Evolutionary conservation across 495 filamentous ascomycete genomes (phyloP), one percentile per base, ranked within the genome.

Genomic region (Podospora pseudocomata): DNA sequence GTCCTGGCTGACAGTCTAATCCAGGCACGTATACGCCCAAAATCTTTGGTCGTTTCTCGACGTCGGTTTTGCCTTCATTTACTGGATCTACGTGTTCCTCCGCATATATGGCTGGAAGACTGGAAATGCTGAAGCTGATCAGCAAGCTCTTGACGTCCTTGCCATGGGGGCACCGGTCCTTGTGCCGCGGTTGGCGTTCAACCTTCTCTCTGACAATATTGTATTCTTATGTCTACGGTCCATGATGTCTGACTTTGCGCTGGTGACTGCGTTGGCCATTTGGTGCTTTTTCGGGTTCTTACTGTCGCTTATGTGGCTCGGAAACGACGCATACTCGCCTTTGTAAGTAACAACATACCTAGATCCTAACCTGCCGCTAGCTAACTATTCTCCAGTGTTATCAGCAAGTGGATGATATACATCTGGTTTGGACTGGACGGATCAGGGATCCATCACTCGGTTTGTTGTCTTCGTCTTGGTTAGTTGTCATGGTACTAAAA

Each of bases 21-120:
- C 80, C 26, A 91, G 89, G 89, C 82, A 85, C 60, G 90, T 92
- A 6, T 91, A 91, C 72, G 90, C 89, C 5, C 88, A 92, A 71
- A 91, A 92, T 70, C 82, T 92, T 20, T 92, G 90, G 90, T 90
- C 90, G 0, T 92, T 92, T 75, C 83, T 92, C 16, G 90, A 92
- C 70, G 83, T 90, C 34, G 86, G 85, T 20, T 92, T 92, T 73
- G 81, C 84, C 26, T 23, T 78, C 60, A 86, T 91, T 27, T 92
- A 89, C 73, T 77, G 80, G 67, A 70, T 80, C 65, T 92, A 91
- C 73, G 74, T 91, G 11, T 63, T 81, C 55, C 70, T 91, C 23
- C 87, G 90, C 20, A 71, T 90, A 2, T 84, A 88, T 71, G 87
- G 84, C 18, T 82, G 84, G 73, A 73, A 74, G 19, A 78, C 71